Evolutionary conservation across 306 rosid genomes (phyloP).

Genomic region (Crotalaria pallida): DNA sequence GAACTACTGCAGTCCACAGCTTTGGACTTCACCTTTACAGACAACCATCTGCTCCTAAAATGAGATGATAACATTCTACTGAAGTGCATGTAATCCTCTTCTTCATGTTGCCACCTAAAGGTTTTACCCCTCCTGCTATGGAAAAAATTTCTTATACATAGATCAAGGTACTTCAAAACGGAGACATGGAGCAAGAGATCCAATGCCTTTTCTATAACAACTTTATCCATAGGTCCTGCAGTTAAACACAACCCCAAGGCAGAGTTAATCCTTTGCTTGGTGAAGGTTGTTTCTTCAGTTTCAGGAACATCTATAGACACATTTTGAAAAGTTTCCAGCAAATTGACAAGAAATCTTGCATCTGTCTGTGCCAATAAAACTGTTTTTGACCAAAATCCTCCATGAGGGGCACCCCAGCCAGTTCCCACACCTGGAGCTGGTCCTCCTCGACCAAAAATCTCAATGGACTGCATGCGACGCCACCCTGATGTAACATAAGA

Average conservation of each 20-base stretch:
- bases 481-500: conserved; percentile 57
- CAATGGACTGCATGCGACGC: conserved; percentile 50
- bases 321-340: conserved; percentile 45
- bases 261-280: conserved; percentile 45
- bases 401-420: conserved; percentile 92
- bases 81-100: conserved; percentile 60
- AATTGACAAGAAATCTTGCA: conserved; percentile 45
- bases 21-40: conserved; percentile 55
- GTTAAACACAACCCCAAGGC: conserved; percentile 52
- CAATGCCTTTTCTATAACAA: conserved; percentile 45
- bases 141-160: conserved; percentile 47
- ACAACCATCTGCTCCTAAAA: conserved; percentile 77
- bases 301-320: conserved; percentile 15
- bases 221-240: conserved; percentile 68
- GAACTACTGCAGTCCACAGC: conserved; percentile 26
- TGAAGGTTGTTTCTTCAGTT: conserved; percentile 42
- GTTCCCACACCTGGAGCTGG: conserved; percentile 91
- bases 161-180: conserved; percentile 55
- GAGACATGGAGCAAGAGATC: conserved; percentile 50
- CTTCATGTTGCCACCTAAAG: conserved; percentile 54
- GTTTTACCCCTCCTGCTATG: conserved; percentile 31
- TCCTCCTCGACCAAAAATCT: conserved; percentile 89
- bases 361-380: conserved; percentile 63
- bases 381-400: conserved; percentile 81
- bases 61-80: conserved; percentile 66